Evolutionary conservation across 2,329 filamentous ascomycete genomes (phyloP), one percentile per base, ranked within the genome.

Genomic region (Colletotrichum orbiculare): DNA sequence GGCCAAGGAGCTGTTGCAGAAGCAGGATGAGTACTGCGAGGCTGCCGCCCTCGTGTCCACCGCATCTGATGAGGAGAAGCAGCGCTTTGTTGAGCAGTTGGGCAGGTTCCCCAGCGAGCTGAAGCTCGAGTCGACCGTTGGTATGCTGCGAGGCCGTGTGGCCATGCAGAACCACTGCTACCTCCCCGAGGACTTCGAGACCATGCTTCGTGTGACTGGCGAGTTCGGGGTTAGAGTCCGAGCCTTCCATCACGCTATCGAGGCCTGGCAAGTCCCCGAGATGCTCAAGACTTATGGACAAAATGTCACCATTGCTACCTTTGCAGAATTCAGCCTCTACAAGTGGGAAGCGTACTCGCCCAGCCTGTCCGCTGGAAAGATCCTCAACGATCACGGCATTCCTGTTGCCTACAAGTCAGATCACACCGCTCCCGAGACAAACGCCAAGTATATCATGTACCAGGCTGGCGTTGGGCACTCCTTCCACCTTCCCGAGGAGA

Each of bases 81-180:
- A 38, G 10, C 59, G 71, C 17, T 64, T 60, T 17, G 47, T 69
- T 10, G 45, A 54, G 48, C 53, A 64, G 37, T 10, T 49, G 34
- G 34, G 70, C 42, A 68, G 60, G 8, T 74, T 73, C 17, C 75
- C 77, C 0, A 72, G 76, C 47, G 73, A 77, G 25, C 57, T 81
- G 12, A 76, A 80, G 63, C 73, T 79, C 13, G 79, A 82, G 37
- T 77, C 78, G 12, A 76, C 76, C 2, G 73, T 78, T 33, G 78
- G 72, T 6, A 74, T 82, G 63, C 70, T 82, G 35, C 73, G 80
- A 15, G 79, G 79, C 6, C 74, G 76, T 46, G 73, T 82, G 13
- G 75, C 75, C 13, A 71, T 82, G 62, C 79, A 82, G 58, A 74
- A 80, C 47, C 80, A 82, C 71, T 81, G 80, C 70, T 82, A 82